These are phyloP conservation scores for Aureobasidium sp. DNA, from an alignment of 2,329 filamentous ascomycete species.

Conservation along the genomic window DNA sequence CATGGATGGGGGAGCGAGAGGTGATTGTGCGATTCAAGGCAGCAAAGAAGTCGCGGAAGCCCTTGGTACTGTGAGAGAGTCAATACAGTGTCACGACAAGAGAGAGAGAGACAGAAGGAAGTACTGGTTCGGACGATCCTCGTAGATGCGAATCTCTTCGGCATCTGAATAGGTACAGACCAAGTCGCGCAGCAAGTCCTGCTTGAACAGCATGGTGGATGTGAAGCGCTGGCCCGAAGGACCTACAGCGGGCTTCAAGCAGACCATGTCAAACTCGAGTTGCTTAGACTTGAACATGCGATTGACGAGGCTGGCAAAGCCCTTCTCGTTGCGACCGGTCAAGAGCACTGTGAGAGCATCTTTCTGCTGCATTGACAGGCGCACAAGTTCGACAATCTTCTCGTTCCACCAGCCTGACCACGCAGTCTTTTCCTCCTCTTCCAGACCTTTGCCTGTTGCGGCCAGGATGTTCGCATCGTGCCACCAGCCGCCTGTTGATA, in stretches of 20 bases:
- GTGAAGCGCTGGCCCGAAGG: constrained; percentile 71
- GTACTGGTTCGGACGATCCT: constrained; percentile 53
- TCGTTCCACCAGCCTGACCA: constrained; percentile 99
- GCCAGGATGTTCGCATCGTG: constrained; percentile 82
- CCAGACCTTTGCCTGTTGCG: constrained; percentile 75
- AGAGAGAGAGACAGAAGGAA: neutral
- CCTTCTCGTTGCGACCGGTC: constrained; percentile 73
- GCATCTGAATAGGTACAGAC: constrained; percentile 80
- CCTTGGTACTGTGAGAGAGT: constrained; percentile 48
- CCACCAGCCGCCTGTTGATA: constrained; percentile 91
- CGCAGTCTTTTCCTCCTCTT: constrained; percentile 71
- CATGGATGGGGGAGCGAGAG: constrained; percentile 57
- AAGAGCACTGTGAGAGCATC: constrained; percentile 79
- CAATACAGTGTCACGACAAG: neutral
- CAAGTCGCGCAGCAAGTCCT: constrained; percentile 70
- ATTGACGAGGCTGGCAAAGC: constrained; percentile 72
- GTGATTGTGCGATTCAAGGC: constrained; percentile 58
- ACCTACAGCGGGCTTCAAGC: constrained; percentile 76
- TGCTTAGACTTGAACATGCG: constrained; percentile 71
- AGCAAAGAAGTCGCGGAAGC: constrained; percentile 77
- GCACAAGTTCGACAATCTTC: constrained; percentile 69
- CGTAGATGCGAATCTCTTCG: constrained; percentile 68
- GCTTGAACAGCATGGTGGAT: constrained; percentile 89
- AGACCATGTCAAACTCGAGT: constrained; percentile 80
- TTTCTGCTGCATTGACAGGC: constrained; percentile 73